A percentile compares a stretch with the other conserved stretches of the same genome.
These are phyloP conservation scores for Gyrodon tennesseensis DNA, from an alignment of 1,284 basidiomycete species.

Conservation along the genomic window DNA sequence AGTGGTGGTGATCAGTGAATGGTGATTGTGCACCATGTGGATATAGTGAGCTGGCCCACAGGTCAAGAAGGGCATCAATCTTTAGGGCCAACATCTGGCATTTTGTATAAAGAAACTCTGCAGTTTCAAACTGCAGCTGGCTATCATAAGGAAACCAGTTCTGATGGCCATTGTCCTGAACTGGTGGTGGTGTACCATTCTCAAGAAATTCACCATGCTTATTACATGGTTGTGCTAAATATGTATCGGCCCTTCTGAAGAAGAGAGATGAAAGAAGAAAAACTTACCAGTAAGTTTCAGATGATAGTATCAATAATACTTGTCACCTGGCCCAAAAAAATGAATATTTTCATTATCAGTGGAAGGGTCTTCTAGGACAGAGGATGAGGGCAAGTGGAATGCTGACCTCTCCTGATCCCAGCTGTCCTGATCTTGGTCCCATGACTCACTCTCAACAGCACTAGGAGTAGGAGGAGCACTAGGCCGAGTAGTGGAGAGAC, in stretches of 20 bases:
- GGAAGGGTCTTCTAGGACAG: neutral
- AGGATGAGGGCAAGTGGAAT: neutral
- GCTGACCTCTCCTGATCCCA: neutral
- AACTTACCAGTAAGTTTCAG: slow-evolving; percentile 11
- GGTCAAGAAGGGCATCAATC: neutral
- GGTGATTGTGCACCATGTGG: neutral
- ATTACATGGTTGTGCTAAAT: neutral
- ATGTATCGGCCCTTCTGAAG: too few species aligned
- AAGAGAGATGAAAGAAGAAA: too few species aligned
- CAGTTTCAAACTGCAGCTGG: neutral
- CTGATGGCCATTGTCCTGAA: neutral
- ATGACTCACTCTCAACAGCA: neutral
- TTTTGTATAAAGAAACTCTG: neutral
- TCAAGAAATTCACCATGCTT: neutral
- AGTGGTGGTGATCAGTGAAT: neutral
- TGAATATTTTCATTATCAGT: neutral
- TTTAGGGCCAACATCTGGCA: neutral
- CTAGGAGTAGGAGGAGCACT: too few species aligned
- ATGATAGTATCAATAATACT: slow-evolving; percentile 15
- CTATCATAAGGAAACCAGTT: neutral
- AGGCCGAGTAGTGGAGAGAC: neutral
- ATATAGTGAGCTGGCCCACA: neutral
- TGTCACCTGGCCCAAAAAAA: slow-evolving; percentile 1
- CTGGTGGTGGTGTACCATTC: neutral
- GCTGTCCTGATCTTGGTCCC: neutral